phyloP scores from a whole-genome alignment of 129 eudicot species.

The sunflower (Helianthus annuus) region DNA sequence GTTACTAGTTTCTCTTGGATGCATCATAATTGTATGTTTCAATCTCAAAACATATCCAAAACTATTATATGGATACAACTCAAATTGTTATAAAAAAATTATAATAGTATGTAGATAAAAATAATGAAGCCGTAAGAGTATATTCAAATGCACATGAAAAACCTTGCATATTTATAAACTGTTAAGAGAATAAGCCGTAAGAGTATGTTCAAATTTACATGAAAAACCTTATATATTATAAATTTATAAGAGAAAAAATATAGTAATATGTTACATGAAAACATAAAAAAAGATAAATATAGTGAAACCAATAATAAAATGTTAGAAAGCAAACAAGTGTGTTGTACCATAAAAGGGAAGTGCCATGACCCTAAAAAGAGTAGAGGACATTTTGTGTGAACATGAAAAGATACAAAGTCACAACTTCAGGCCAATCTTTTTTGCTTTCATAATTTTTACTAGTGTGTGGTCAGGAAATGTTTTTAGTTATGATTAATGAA shows the following conservation, averaged over 20 bases:
- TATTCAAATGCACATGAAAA: background rate
- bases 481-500: slow-evolving; percentile 7
- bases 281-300: background rate
- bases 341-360: background rate
- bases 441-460: no score
- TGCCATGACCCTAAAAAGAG: background rate
- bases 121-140: no score
- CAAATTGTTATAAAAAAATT: no score
- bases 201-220: no score
- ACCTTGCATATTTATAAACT: background rate
- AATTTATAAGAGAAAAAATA: background rate
- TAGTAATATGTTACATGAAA: background rate
- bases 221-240: background rate
- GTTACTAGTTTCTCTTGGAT: no score
- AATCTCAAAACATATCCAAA: no score
- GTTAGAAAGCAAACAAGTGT: background rate
- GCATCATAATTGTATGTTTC: no score
- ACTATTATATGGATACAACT: no score
- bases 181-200: background rate
- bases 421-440: no score
- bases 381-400: no score
- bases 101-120: no score
- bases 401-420: no score
- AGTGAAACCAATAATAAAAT: background rate
- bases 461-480: slow-evolving; percentile 7